phyloP scores from a whole-genome alignment of 2,329 filamentous ascomycete genomes.

The Sarocladium kiliense region DNA sequence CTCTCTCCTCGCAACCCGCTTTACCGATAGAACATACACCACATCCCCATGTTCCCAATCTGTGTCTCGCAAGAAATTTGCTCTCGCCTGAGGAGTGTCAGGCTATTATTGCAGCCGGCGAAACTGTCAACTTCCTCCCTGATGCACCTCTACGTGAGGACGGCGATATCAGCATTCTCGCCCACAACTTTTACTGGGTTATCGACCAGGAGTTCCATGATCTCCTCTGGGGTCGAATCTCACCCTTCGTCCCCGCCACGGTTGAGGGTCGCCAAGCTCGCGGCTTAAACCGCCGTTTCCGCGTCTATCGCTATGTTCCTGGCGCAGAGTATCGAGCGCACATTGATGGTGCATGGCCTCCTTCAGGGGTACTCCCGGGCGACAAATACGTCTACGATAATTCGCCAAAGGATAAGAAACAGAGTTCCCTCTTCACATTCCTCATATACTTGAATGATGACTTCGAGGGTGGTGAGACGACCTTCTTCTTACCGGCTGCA shows the following conservation, averaged over 20 bases:
- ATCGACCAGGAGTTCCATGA: constrained; percentile 59
- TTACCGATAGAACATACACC: constrained; percentile 44
- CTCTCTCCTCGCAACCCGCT: constrained; percentile 38
- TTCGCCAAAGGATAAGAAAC: constrained; percentile 52
- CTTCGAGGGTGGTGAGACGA: constrained; percentile 67
- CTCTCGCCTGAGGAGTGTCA: constrained; percentile 58
- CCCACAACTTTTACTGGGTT: constrained; percentile 72
- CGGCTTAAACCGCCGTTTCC: constrained; percentile 64
- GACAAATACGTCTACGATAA: constrained; percentile 62
- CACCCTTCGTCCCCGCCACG: constrained; percentile 48
- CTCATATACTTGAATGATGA: constrained; percentile 67
- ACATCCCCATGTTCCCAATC: constrained; percentile 58
- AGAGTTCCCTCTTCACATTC: constrained; percentile 66
- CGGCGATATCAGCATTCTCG: constrained; percentile 58
- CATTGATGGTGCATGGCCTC: constrained; percentile 69
- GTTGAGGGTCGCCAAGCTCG: constrained; percentile 53
- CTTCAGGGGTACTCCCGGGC: constrained; percentile 55
- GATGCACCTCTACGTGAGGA: constrained; percentile 64
- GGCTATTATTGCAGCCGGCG: constrained; percentile 61
- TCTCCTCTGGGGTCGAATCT: constrained; percentile 56
- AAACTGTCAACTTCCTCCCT: constrained; percentile 60
- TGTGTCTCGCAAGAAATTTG: constrained; percentile 55
- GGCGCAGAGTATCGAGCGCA: constrained; percentile 68
- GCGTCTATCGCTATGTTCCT: constrained; percentile 68
- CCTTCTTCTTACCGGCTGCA: constrained; percentile 61